Evolutionary conservation across 441 rosid genomes (phyloP), one percentile per base, ranked within the genome.

Genomic region (Croton laevigatus): DNA sequence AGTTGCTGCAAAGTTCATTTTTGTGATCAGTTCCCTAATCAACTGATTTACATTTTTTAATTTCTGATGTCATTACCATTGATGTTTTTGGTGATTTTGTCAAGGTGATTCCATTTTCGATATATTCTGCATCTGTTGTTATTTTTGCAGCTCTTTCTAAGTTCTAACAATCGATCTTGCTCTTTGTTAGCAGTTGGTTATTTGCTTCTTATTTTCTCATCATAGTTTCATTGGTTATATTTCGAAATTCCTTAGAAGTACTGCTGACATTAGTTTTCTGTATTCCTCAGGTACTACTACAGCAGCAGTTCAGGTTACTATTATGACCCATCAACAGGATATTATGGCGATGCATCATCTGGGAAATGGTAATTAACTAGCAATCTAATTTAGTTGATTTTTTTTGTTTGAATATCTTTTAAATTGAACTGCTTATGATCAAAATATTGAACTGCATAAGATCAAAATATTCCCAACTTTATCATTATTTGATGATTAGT

Each of bases 301-400:
- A 95, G 92, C 83, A 86, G 95, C 86, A 88, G 84, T 73, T 78
- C 80, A 82, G 99, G 98, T 45, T 93, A 93, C 81, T 91, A 88
- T 68, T 95, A 88, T 59, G 99, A 95, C 65, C 83, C 98, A 55
- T 83, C 89, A 38, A 88, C 96, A 3, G 87, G 93, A 73, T 79
- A 93, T n/a, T 88, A 87, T 79, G 88, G 94, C 81, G 85, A 83
- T 2, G 99, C 96, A 66, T 73, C 90, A 70, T 81, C 98, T 57
- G 93, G 96, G 42, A 87, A 86, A 81, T 95, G 99, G 98, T 95
- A 92, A 71, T 55, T 32, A 38, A 48, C 60, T 59, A 55, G 52
- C 49, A 27, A 17, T 2, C 23, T 70, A 55, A 74, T 59, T 59
- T n/a, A n/a, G n/a, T n/a, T n/a, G n/a, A n/a, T n/a, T n/a, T n/a